A percentile compares a stretch with the other conserved stretches of the same genome.
phyloP scores from a whole-genome alignment of 2,329 filamentous ascomycete species.

The Parastagonospora avenae region DNA sequence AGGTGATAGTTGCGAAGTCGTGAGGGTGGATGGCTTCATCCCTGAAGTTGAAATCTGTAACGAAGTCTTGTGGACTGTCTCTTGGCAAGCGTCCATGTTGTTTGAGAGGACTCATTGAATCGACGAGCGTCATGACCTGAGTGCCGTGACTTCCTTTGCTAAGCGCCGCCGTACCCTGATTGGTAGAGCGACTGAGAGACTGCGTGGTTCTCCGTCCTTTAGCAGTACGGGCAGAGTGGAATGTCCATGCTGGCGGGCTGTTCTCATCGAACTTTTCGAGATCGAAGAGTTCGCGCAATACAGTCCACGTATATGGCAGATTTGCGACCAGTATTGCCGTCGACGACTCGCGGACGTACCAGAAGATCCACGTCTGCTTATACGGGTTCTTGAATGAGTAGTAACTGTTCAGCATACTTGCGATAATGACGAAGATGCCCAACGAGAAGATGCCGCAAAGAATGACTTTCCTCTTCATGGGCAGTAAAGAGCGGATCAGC shows the following conservation, averaged over 20 bases:
- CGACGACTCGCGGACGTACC: conserved; percentile 39
- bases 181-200: conserved; percentile 11
- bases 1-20: conserved; percentile 19
- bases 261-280: conserved; percentile 38
- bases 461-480: conserved; percentile 57
- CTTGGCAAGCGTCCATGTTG: conserved; percentile 2
- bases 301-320: conserved; percentile 58
- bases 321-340: conserved; percentile 55
- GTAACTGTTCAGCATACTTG: conserved; percentile 57
- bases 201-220: conserved; percentile 28
- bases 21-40: conserved; percentile 12
- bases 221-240: conserved; percentile 34
- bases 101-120: conserved; percentile 12
- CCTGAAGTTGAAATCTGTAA: conserved; percentile 13
- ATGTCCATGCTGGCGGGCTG: conserved; percentile 36
- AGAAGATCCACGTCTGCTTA: conserved; percentile 33
- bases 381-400: conserved; percentile 41
- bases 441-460: conserved; percentile 63
- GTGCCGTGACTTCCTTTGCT: conserved; percentile 14
- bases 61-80: conserved; percentile 14
- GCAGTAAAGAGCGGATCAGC: conserved; percentile 51
- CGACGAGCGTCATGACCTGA: conserved; percentile 20
- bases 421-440: conserved; percentile 56
- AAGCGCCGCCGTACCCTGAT: conserved; percentile 1
- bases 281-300: conserved; percentile 56